Evolutionary conservation across 2,329 filamentous ascomycete species (phyloP).

Genomic region (Sporothrix phasma): DNA sequence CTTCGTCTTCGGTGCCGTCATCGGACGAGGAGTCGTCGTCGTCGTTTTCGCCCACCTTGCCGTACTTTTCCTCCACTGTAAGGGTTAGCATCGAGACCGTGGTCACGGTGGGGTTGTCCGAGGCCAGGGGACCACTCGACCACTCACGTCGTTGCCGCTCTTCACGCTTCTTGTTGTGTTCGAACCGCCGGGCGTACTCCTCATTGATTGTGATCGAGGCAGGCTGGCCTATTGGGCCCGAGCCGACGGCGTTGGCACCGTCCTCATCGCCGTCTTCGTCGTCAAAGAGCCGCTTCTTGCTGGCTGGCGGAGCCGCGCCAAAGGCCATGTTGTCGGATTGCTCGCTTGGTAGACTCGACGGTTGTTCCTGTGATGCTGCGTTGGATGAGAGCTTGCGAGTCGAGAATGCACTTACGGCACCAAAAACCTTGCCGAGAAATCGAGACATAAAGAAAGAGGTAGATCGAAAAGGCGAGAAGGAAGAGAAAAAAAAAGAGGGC

Average conservation of each 20-base stretch:
- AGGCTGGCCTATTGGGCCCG: constrained; percentile 21
- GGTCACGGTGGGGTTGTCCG: neutral
- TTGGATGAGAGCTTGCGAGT: neutral
- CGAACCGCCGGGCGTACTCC: constrained; percentile 80
- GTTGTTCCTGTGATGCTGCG: neutral
- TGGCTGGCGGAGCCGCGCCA: neutral
- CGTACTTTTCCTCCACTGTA: constrained; percentile 80
- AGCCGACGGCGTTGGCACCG: constrained; percentile 21
- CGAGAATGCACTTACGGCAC: constrained; percentile 9
- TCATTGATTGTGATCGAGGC: constrained; percentile 68
- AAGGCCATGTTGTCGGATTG: neutral
- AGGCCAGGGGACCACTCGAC: constrained; percentile 14
- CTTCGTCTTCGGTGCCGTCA: constrained; percentile 81
- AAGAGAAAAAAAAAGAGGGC: neutral
- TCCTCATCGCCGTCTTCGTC: constrained; percentile 33
- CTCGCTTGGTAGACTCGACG: neutral
- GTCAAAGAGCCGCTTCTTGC: constrained; percentile 39
- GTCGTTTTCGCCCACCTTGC: constrained; percentile 34
- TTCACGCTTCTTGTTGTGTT: constrained; percentile 95
- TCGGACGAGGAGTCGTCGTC: constrained; percentile 54
- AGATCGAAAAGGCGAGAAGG: neutral
- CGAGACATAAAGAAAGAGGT: constrained; percentile 7
- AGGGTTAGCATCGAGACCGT: neutral
- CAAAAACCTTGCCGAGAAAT: constrained; percentile 14
- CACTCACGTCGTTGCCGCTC: constrained; percentile 60